Conservation (phyloP, 2,329 filamentous ascomycete genomes). For the Neofusicoccum umdonicola region DNA sequence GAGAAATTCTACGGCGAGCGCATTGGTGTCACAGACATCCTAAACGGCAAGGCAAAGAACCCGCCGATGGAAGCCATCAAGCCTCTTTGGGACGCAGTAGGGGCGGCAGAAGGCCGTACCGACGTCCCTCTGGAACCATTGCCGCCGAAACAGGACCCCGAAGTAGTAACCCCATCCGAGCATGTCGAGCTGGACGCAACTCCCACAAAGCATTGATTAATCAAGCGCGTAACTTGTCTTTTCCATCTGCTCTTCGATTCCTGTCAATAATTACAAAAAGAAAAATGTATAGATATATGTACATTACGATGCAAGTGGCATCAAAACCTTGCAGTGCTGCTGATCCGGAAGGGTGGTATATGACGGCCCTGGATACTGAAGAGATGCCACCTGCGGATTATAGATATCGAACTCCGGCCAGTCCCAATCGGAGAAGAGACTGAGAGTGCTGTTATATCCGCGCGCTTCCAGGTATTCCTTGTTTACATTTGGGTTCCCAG, state of each 20-base stretch:
- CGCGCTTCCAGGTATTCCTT: not conserved
- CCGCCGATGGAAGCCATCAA: slow-evolving; percentile 53
- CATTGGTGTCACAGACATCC: slow-evolving; percentile 61
- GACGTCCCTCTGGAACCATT: slow-evolving; percentile 70
- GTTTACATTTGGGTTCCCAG: not conserved
- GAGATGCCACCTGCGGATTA: not conserved
- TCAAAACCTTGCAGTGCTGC: not conserved
- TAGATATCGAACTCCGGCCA: not conserved
- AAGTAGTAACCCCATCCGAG: too few species aligned
- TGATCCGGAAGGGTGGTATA: not conserved
- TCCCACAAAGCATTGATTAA: too few species aligned
- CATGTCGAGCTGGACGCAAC: too few species aligned
- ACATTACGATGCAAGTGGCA: not conserved
- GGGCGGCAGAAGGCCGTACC: slow-evolving; percentile 78
- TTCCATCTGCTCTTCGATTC: too few species aligned
- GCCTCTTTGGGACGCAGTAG: slow-evolving; percentile 76
- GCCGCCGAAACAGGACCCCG: slow-evolving; percentile 52
- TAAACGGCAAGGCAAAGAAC: slow-evolving; percentile 58
- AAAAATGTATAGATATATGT: too few species aligned
- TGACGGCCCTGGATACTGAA: not conserved
- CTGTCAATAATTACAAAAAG: too few species aligned
- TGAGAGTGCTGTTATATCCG: not conserved
- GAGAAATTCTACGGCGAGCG: slow-evolving; percentile 76
- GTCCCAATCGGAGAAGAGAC: not conserved
- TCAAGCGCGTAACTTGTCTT: too few species aligned